Base-by-base conservation (phyloP, 2,329 filamentous ascomycete genomes). In the Neoascochyta sp. region DNA sequence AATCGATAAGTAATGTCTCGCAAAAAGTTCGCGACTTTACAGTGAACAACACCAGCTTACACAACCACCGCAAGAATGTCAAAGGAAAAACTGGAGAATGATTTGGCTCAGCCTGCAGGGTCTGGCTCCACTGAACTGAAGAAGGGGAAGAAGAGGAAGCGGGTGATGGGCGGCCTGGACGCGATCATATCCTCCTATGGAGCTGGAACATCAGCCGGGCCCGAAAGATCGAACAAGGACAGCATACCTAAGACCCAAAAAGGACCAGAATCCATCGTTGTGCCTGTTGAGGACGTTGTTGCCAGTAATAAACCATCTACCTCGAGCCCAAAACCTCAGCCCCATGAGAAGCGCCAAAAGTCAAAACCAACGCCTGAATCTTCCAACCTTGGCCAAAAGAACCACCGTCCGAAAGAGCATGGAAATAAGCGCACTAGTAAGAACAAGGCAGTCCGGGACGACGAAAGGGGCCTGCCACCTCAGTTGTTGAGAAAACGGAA, bases 401-500 rank as follows among this genome's bases (percentile, higher is more conserved):
- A 20, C 7, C 32, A 27, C 9, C 36, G 20, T 4, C 29, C 28
- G 20, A 34, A 26, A 30, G 30, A 33, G 13, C 25, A 29, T 13
- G 23, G n/a, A 9, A 22, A 21, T 19, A 17, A 23, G 15, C 39
- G 24, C 12, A 20, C 18, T 10, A 21, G 23, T 11, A 29, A 41
- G 17, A 18, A 34, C 14, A 21, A 33, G 21, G 9, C 11, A 17
- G 7, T 29, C 24, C 20, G 16, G 12, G 9, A 10, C 25, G 9
- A 22, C 9, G 16, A 27, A 18, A 24, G 27, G 9, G 8, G n/a
- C 12, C 34, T 47, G 7, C 48, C 47, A 15, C 36, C 36, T 10
- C 49, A 60, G 19, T 38, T 60, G 2, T 22, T 62, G 24, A 65
- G 68, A 43, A 69, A 66, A 34, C 71, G 72, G 11, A 65, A 68